Conservation (phyloP, 345 rosid genomes). For the Carallia pectinifolia region DNA sequence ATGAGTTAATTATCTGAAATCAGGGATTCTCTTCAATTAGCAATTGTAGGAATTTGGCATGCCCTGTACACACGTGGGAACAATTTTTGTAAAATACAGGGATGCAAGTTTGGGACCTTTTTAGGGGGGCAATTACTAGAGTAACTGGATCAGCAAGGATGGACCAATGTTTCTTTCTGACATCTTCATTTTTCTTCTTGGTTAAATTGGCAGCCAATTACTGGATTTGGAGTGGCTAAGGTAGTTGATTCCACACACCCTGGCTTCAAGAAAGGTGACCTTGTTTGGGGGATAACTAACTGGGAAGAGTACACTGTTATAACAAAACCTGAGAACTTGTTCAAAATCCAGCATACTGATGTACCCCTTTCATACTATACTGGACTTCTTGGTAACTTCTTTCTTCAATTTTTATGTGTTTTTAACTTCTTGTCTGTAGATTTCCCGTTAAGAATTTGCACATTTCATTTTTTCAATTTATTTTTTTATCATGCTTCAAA, state of each 20-base stretch:
- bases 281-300: conserved; percentile 20
- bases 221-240: conserved; percentile 20
- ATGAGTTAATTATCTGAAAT: background rate
- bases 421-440: background rate
- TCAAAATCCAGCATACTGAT: conserved; percentile 21
- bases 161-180: background rate
- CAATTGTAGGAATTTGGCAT: background rate
- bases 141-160: background rate
- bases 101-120: too few species aligned
- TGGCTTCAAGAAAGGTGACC: conserved; percentile 17
- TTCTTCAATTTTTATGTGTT: background rate
- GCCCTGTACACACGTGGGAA: too few species aligned
- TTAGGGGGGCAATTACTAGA: background rate
- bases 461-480: too few species aligned
- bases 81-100: too few species aligned
- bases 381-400: conserved; percentile 29
- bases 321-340: background rate
- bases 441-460: too few species aligned
- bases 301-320: conserved; percentile 32
- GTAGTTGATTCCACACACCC: conserved; percentile 18
- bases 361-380: conserved; percentile 27
- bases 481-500: too few species aligned
- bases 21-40: background rate
- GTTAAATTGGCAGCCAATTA: conserved; percentile 12
- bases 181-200: too few species aligned